A percentile compares a stretch with the other conserved stretches of the same genome.
These are phyloP conservation scores for Phoma sp. DNA, from an alignment of 2,329 filamentous ascomycete species.

Conservation along the genomic window DNA sequence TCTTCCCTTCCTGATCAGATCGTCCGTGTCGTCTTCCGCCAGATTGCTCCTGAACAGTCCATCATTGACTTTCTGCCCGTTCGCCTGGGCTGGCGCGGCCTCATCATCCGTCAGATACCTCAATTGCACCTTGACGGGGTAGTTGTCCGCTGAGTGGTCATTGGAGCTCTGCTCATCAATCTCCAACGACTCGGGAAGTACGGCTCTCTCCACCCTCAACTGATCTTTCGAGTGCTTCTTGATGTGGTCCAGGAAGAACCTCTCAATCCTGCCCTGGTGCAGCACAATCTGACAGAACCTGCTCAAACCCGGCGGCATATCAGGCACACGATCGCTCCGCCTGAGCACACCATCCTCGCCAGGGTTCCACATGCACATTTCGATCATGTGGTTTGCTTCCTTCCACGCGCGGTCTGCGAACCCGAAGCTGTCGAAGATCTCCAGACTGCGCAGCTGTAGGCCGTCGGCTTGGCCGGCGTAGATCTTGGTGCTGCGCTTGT, in stretches of 20 bases:
- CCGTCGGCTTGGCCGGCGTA: conserved; percentile 52
- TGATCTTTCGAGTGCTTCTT: conserved; percentile 60
- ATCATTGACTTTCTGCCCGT: conserved; percentile 49
- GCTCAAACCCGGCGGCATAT: conserved; percentile 67
- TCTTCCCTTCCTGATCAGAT: conserved; percentile 53
- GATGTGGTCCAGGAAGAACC: conserved; percentile 69
- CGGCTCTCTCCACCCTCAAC: conserved; percentile 62
- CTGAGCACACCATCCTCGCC: conserved; percentile 63
- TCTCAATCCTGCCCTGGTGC: conserved; percentile 74
- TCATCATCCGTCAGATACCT: conserved; percentile 65
- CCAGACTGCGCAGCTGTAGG: conserved; percentile 51
- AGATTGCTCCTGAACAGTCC: conserved; percentile 68
- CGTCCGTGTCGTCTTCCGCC: conserved; percentile 62
- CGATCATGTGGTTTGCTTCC: conserved; percentile 72
- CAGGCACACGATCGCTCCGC: conserved; percentile 66
- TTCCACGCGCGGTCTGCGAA: conserved; percentile 69
- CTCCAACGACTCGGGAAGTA: conserved; percentile 62
- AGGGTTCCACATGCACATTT: conserved; percentile 65
- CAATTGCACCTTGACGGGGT: conserved; percentile 67
- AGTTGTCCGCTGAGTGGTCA: conserved; percentile 53
- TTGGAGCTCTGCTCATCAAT: conserved; percentile 61
- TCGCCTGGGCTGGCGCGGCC: conserved; percentile 57
- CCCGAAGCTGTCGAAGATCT: conserved; percentile 67
- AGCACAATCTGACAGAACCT: conserved; percentile 71
- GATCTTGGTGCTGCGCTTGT: conserved; percentile 52